phyloP scores from a whole-genome alignment of 1,284 basidiomycete genomes.

The Cryptococcus sp. region DNA sequence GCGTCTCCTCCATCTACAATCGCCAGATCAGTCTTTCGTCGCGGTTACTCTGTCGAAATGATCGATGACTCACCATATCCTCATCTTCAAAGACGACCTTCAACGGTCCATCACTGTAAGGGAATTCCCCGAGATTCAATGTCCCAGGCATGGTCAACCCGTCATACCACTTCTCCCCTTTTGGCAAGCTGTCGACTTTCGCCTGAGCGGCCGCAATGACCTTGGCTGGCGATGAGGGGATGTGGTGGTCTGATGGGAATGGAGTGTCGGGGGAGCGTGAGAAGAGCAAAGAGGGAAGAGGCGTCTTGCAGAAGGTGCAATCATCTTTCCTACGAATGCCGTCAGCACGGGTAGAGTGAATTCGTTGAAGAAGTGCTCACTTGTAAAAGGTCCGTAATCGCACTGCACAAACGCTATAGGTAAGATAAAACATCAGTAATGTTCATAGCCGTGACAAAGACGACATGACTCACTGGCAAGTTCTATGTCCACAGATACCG shows the following conservation, averaged over 20 bases:
- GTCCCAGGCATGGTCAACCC: conserved; percentile 45
- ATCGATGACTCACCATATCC: conserved; percentile 63
- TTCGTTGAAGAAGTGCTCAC: conserved; percentile 35
- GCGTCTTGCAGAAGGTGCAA: conserved; percentile 96
- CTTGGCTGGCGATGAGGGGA: conserved; percentile 56
- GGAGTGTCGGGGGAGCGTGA: conserved; percentile 67
- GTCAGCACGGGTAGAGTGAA: conserved; percentile 14
- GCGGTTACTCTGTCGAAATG: too few species aligned
- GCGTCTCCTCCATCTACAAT: conserved; percentile 77
- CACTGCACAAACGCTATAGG: conserved; percentile 72
- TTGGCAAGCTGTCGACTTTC: conserved; percentile 42
- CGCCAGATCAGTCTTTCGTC: neutral
- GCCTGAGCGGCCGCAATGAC: conserved; percentile 42
- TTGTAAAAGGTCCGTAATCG: conserved; percentile 94
- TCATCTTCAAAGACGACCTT: conserved; percentile 83
- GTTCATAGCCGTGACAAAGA: neutral
- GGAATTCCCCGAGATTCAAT: conserved; percentile 48
- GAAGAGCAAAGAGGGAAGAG: conserved; percentile 79
- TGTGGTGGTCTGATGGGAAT: conserved; percentile 64
- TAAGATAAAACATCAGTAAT: conserved; percentile 11
- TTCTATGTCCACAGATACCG: conserved; percentile 81
- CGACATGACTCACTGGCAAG: conserved; percentile 49
- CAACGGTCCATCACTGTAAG: conserved; percentile 74
- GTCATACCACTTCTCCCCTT: conserved; percentile 45
- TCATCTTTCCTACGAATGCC: conserved; percentile 62